Base-by-base conservation (phyloP, 208 protist genomes). In the Herpetomonas samuelpessoai region DNA sequence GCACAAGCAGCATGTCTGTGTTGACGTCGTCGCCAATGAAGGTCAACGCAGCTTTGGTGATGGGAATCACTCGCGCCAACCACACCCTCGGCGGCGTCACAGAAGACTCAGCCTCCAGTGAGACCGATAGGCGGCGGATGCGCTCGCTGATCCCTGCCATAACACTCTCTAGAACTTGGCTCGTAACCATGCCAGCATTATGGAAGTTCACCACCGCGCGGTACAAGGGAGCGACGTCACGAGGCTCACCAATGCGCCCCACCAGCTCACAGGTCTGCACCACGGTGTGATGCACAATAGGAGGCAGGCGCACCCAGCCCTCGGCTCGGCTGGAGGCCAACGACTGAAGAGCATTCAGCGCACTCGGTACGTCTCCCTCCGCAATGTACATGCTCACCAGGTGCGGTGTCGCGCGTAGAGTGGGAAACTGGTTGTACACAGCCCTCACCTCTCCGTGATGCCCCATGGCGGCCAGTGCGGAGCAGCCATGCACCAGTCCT, bases 21-120 rank as follows among this genome's bases (percentile, higher is more conserved):
- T 92, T 95, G 52, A 91, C 27, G 68, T 95, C 88, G 60, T 95
- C 88, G n/a, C 88, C 86, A 22, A 92, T 35, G 65, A 77, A 90
- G 35, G 44, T 50, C n/a, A 90, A 45, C 19, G 62, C 62, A 16
- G 71, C 67, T 18, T 73, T 71, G 1, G 88, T 46, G 4, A 88
- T 58, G 2, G 88, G 86, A 10, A 88, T 38, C 19, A 92, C 57
- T n/a, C 63, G 66, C 26, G 79, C 69, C 29, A 94, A 48, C 27
- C 86, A 64, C 30, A 62, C 67, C 9, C 76, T 57, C n/a, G 87
- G 78, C 18, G 76, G 62, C 3, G 74, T 60, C 1, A 12, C 18
- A 0, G 39, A 16, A n/a, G 19, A 10, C n/a, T 50, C 39, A 29
- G 22, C 44, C 41, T 47, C 14, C 22, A 14, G 7, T 14, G 29